Conservation (phyloP, 331 rosid species). For the Saraca asoca region DNA sequence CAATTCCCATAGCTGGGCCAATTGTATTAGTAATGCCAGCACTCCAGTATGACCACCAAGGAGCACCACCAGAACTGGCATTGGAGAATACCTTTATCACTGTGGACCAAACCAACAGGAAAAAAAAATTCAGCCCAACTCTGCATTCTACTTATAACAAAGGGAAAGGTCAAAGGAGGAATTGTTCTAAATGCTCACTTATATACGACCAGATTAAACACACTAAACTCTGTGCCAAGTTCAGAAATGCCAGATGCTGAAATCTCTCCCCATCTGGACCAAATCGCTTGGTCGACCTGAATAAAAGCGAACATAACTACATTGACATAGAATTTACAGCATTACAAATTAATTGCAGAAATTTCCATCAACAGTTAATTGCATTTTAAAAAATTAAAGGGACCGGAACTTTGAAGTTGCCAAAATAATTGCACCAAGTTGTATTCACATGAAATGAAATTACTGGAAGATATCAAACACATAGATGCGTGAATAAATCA, state of each 20-base stretch:
- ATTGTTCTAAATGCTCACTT: constrained; percentile 53
- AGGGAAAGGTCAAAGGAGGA: background rate
- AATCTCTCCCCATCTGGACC: constrained; percentile 77
- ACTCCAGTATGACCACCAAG: constrained; percentile 93
- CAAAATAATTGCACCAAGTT: background rate
- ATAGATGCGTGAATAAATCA: background rate
- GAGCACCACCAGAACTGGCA: constrained; percentile 74
- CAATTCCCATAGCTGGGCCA: constrained; percentile 99
- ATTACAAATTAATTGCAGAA: background rate
- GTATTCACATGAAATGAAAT: background rate
- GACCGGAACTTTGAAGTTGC: background rate
- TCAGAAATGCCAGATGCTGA: constrained; percentile 86
- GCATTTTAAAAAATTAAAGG: constrained; percentile 8
- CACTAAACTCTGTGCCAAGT: constrained; percentile 88
- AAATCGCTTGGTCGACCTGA: constrained; percentile 88
- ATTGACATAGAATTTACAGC: background rate
- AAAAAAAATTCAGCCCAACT: constrained; percentile 8
- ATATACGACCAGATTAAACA: constrained; percentile 92
- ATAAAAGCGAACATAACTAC: background rate
- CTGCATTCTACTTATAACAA: background rate
- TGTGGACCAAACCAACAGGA: constrained; percentile 34
- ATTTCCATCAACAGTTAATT: background rate
- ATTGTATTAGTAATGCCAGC: constrained; percentile 96
- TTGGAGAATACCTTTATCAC: constrained; percentile 84
- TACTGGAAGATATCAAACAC: constrained; percentile 3